A percentile compares a stretch with the other conserved stretches of the same genome.
These are phyloP conservation scores for Heritiera littoralis DNA, from an alignment of 345 rosid genomes.

Conservation along the genomic window DNA sequence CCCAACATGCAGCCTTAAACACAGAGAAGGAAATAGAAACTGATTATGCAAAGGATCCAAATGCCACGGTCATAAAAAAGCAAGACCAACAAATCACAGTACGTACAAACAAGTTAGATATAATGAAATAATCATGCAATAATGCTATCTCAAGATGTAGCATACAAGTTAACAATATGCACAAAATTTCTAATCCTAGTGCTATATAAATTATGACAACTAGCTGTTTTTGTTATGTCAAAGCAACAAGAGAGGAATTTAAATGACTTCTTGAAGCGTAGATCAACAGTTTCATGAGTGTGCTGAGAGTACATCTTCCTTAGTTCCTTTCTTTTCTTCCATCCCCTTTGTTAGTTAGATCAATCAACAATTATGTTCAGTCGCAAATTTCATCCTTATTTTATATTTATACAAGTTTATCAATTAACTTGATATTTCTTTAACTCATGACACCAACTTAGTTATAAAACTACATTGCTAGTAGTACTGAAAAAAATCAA, in stretches of 20 bases:
- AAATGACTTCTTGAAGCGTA: background rate
- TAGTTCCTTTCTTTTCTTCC: background rate
- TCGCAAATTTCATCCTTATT: background rate
- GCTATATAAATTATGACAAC: background rate
- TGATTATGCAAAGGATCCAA: background rate
- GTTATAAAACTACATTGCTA: background rate
- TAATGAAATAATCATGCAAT: no score
- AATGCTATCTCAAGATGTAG: background rate
- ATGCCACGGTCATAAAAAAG: background rate
- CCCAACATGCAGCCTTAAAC: slow-evolving; percentile 9
- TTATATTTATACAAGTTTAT: background rate
- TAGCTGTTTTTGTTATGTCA: background rate
- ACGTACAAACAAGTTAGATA: background rate
- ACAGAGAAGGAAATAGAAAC: background rate
- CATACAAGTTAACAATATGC: slow-evolving; percentile 7
- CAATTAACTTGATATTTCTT: background rate
- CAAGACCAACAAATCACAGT: background rate
- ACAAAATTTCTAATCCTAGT: background rate
- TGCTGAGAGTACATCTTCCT: background rate
- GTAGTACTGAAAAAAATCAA: background rate
- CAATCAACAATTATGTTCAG: background rate
- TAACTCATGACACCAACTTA: background rate
- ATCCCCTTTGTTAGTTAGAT: background rate
- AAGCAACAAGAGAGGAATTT: background rate
- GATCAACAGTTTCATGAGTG: background rate